Conservation (phyloP, 768 basidiomycete species). For the Pleurotus tuber-regium region DNA sequence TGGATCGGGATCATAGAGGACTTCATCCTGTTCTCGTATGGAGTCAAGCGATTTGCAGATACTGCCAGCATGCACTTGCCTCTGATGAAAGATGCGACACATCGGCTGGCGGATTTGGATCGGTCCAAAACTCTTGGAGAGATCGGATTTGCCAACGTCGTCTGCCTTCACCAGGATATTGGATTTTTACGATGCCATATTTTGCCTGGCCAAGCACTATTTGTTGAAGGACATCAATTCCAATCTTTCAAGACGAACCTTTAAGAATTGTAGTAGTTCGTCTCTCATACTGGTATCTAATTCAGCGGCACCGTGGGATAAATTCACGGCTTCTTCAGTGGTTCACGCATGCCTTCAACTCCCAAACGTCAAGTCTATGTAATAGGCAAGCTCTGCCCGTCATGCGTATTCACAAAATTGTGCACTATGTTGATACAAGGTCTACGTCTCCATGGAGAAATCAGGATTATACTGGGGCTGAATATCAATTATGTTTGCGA, state of each 20-base stretch:
- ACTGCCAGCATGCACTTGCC: background rate
- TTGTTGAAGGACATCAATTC: background rate
- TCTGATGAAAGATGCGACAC: background rate
- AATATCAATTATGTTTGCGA: no score
- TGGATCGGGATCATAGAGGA: slow-evolving; percentile 48
- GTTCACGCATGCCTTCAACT: no score
- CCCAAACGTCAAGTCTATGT: no score
- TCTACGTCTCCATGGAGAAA: background rate
- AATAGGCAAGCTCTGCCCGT: no score
- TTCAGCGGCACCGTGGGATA: no score
- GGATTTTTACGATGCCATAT: slow-evolving; percentile 8
- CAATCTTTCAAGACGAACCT: background rate
- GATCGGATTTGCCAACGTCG: slow-evolving; percentile 12
- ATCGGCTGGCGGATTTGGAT: background rate
- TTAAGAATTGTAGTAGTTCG: background rate
- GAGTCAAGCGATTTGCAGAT: background rate
- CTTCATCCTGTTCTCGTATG: slow-evolving; percentile 18
- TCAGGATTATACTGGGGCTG: no score
- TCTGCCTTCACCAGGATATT: slow-evolving; percentile 12
- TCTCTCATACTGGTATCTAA: slow-evolving; percentile 8
- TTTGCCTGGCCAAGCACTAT: slow-evolving; percentile 2
- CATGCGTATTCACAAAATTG: no score
- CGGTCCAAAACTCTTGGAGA: slow-evolving; percentile 12
- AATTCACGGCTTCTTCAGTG: no score
- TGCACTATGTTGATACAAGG: background rate